Conservation (phyloP, 108 stramenopile species). For the Halocafeteria seosinensis region DNA sequence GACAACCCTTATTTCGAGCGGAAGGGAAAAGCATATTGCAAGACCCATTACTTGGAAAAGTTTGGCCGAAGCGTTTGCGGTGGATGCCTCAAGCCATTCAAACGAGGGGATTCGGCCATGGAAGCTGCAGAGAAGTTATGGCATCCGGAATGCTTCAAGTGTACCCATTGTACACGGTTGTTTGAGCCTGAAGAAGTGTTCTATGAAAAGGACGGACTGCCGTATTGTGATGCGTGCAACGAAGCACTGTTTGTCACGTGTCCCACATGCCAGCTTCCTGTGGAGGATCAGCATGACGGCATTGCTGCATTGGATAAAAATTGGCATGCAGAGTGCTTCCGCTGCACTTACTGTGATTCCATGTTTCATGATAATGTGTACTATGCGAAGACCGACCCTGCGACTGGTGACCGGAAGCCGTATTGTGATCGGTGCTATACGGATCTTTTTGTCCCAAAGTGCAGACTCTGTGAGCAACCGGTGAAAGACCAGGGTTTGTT, state of each 20-base stretch:
- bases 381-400: background rate
- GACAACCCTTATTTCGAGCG: background rate
- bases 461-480: background rate
- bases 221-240: constrained; percentile 3
- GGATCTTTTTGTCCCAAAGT: constrained; percentile 6
- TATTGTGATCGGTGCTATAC: constrained; percentile 11
- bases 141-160: constrained; percentile 5
- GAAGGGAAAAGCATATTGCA: background rate
- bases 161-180: background rate
- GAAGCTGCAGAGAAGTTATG: constrained; percentile 1
- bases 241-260: constrained; percentile 8
- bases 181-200: background rate
- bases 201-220: background rate
- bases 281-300: background rate
- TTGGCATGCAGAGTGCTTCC: constrained; percentile 9
- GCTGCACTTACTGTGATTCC: background rate
- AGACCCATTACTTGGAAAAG: constrained; percentile 2
- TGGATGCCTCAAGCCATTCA: constrained; percentile 1
- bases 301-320: constrained; percentile 1
- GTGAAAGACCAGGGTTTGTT: background rate
- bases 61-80: constrained; percentile 6
- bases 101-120: background rate
- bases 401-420: constrained; percentile 1
- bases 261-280: background rate
- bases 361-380: background rate